Percentiles rank a stretch among this genome's conserved stretches.
Conservation (phyloP, 169 alveolate genomes). For the Ichthyophthirius multifiliis region DNA sequence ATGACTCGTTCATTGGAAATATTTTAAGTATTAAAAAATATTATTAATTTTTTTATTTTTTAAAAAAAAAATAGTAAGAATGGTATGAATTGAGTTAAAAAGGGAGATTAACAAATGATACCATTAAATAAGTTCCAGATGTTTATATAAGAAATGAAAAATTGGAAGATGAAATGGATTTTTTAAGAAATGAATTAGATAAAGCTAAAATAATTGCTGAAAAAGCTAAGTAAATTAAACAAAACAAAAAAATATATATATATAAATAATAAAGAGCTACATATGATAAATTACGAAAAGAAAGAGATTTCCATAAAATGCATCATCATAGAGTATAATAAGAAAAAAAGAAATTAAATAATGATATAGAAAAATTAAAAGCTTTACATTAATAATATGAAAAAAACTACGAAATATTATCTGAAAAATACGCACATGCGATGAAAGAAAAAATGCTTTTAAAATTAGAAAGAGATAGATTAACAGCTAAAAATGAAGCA, state of each 20-base stretch:
- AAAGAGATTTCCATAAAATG: conserved; percentile 89
- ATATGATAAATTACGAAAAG: conserved; percentile 88
- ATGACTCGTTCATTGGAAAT: conserved; percentile 87
- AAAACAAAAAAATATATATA: background rate
- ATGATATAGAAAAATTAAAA: conserved; percentile 82
- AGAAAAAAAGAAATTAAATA: conserved; percentile 79
- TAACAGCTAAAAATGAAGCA: conserved; percentile 70
- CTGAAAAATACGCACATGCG: conserved; percentile 79
- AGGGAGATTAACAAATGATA: conserved; percentile 64
- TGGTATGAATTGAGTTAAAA: conserved; percentile 84
- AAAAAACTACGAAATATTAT: conserved; percentile 80
- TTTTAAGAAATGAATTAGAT: conserved; percentile 77
- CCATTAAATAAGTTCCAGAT: conserved; percentile 77
- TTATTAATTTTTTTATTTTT: background rate
- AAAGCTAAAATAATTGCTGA: conserved; percentile 86
- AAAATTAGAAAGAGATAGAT: conserved; percentile 86
- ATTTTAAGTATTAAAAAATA: conserved; percentile 56
- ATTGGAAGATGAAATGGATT: conserved; percentile 73
- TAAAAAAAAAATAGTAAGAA: conserved; percentile 49
- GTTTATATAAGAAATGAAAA: conserved; percentile 79
- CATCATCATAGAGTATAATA: conserved; percentile 86
- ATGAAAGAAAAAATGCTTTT: conserved; percentile 88
- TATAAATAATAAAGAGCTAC: conserved; percentile 38
- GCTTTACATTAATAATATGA: conserved; percentile 85
- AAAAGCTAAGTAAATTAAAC: conserved; percentile 59